These are phyloP conservation scores for Cladosporium austrohemisphaericum DNA, from an alignment of 2,329 filamentous ascomycete genomes.

Conservation along the genomic window DNA sequence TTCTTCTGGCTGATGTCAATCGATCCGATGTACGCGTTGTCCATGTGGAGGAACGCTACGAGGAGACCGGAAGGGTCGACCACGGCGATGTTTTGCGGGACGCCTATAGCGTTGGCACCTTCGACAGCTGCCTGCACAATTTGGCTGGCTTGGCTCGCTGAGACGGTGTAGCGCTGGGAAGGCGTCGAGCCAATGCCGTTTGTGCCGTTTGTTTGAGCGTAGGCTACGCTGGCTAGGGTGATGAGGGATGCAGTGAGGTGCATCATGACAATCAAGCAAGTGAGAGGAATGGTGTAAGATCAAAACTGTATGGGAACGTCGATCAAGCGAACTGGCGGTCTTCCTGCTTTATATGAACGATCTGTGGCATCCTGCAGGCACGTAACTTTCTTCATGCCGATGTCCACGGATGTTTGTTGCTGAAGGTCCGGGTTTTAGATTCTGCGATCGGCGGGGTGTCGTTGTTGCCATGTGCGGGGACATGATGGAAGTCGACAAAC, in stretches of 20 bases:
- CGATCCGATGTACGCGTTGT: constrained; percentile 27
- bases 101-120: constrained; percentile 18
- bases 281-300: no score
- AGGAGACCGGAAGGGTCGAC: constrained; percentile 26
- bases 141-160: constrained; percentile 20
- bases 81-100: constrained; percentile 28
- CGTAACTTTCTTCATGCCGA: no score
- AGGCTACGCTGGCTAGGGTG: background rate
- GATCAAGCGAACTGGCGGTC: no score
- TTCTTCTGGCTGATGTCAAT: constrained; percentile 31
- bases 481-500: background rate
- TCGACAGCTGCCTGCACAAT: constrained; percentile 24
- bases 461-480: background rate
- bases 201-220: constrained; percentile 11
- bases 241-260: background rate
- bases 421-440: no score
- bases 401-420: no score
- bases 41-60: constrained; percentile 31
- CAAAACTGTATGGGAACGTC: no score
- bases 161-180: constrained; percentile 24
- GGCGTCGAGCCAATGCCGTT: constrained; percentile 24
- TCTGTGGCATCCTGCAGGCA: no score
- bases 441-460: background rate
- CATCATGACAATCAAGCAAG: no score
- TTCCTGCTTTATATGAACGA: no score